Percentiles rank a stretch among this genome's conserved stretches.
Evolutionary conservation across 2,329 filamentous ascomycete species (phyloP).

Genomic region (Ciborinia camelliae): DNA sequence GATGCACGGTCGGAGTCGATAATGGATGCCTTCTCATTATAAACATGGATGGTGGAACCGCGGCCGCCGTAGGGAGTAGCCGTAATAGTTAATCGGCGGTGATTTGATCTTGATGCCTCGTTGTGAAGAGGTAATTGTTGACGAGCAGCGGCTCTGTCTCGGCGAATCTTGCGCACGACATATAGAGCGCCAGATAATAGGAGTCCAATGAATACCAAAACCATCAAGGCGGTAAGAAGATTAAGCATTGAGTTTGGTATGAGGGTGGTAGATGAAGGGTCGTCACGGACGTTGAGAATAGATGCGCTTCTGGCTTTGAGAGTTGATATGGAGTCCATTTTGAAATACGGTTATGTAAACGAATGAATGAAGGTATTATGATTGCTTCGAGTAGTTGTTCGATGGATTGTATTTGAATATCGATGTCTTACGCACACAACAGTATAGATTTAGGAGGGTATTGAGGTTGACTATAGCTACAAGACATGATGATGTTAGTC

Average conservation of each 20-base stretch:
- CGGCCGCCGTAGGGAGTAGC: constrained; percentile 45
- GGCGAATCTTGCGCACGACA: constrained; percentile 66
- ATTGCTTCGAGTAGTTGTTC: constrained; percentile 8
- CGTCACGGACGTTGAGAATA: constrained; percentile 49
- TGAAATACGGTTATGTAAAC: constrained; percentile 16
- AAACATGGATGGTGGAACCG: constrained; percentile 71
- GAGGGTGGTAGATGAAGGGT: constrained; percentile 38
- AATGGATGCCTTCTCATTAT: constrained; percentile 76
- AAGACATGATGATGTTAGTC: background rate
- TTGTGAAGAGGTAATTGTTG: constrained; percentile 68
- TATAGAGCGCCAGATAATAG: constrained; percentile 65
- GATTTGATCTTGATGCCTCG: constrained; percentile 48
- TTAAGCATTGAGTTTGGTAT: constrained; percentile 64
- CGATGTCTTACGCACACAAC: constrained; percentile 12
- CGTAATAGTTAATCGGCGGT: constrained; percentile 54
- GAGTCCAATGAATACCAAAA: constrained; percentile 70
- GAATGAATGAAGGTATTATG: constrained; percentile 6
- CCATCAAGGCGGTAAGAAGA: constrained; percentile 75
- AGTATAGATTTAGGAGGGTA: background rate
- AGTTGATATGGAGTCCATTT: constrained; percentile 32
- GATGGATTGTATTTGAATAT: constrained; percentile 5
- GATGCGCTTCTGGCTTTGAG: constrained; percentile 39
- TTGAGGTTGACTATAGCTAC: constrained; percentile 8
- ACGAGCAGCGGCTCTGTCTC: constrained; percentile 44
- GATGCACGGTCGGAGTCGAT: constrained; percentile 74